Evolutionary conservation across 2,329 filamentous ascomycete genomes (phyloP), one percentile per base, ranked within the genome.

Genomic region (Fusarium secorum): DNA sequence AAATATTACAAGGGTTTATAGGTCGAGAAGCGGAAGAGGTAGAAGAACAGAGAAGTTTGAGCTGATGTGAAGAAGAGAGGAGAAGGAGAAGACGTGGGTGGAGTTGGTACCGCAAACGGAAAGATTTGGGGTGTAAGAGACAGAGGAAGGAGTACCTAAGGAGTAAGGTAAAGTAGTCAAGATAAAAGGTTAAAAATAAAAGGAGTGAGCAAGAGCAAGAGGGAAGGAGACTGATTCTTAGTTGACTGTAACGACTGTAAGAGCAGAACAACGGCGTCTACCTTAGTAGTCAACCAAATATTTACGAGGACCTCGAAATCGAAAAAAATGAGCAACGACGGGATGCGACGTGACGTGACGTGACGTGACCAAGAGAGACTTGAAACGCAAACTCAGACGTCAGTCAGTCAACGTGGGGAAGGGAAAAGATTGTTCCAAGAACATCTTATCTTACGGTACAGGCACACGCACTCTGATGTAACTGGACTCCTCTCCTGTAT

Each of bases 331-430:
- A 52, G 51, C 55, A 48, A 54, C 46, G 54, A 44, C 33, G 14
- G 42, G 59, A 53, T 45, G 55, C 51, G 46, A 49, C 32, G 45
- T 30, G 45, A 44, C 45, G 18, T 48, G 58, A 51, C 45, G 54
- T 49, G 60, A 53, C 48, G 49, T 58, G 54, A 51, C 41, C 51
- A 55, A 48, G 41, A 45, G 41, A 48, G 38, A 59, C 30, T 42
- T 38, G 52, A 56, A 59, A 60, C 32, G 26, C 39, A 60, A 56
- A 64, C 42, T 30, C 49, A 45, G 49, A 53, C 49, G 60, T 48
- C 63, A 63, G 45, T 44, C 44, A 62, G 38, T 28, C 39, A 61
- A 53, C 54, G 58, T 68, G 66, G 65, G 65, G 68, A 70, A 63
- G 32, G 28, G 42, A 66, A 38, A 22, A 28, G 61, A n/a, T 33